These are phyloP conservation scores for Osmanthus fragrans DNA, from an alignment of 257 asterid species.

Conservation along the genomic window DNA sequence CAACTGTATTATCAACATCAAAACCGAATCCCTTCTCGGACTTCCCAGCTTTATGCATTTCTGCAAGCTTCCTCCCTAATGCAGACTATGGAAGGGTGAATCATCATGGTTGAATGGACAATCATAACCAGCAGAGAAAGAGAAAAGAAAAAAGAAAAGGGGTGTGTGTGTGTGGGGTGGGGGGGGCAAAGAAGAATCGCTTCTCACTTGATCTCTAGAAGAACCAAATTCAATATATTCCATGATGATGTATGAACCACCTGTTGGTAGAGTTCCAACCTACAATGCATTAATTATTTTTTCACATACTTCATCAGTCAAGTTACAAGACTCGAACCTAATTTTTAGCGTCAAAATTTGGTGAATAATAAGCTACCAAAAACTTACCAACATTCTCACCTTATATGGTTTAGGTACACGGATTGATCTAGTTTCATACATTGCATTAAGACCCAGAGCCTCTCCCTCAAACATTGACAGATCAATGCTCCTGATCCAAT, in stretches of 20 bases:
- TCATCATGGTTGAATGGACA: slow-evolving; percentile 29
- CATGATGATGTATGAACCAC: slow-evolving; percentile 93
- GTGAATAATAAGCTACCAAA: neutral
- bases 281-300: slow-evolving; percentile 28
- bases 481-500: slow-evolving; percentile 64
- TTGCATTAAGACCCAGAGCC: slow-evolving; percentile 85
- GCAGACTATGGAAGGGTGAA: slow-evolving; percentile 65
- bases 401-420: slow-evolving; percentile 88
- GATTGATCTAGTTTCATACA: slow-evolving; percentile 76
- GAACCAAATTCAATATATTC: slow-evolving; percentile 85
- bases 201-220: slow-evolving; percentile 79
- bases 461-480: slow-evolving; percentile 95
- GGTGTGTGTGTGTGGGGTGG: neutral
- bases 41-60: slow-evolving; percentile 88
- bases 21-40: slow-evolving; percentile 83
- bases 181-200: slow-evolving; percentile 10
- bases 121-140: slow-evolving; percentile 14
- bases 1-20: slow-evolving; percentile 85
- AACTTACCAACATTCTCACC: slow-evolving; percentile 37
- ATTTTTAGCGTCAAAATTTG: neutral
- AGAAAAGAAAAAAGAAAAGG: neutral
- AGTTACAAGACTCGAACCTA: slow-evolving; percentile 11
- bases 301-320: neutral
- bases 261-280: slow-evolving; percentile 84
- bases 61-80: slow-evolving; percentile 96